phyloP scores from a whole-genome alignment of 495 filamentous ascomycete genomes.

The Staphylotrichum tortipilum region DNA sequence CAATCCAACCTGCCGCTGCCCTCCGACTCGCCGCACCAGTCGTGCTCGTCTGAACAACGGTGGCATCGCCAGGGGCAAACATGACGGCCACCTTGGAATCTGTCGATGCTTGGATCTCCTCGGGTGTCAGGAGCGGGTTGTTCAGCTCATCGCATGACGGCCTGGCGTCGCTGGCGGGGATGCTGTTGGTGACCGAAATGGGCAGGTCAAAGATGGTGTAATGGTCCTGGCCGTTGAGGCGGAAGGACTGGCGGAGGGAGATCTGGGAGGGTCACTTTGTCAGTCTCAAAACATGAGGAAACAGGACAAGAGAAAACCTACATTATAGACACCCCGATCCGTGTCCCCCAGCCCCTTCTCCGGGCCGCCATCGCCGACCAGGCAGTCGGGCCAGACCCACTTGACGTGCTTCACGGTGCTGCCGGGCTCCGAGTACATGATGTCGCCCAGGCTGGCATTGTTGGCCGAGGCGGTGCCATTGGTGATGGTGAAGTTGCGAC shows the following conservation, averaged over 20 bases:
- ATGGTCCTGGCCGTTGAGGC: slow-evolving; percentile 50
- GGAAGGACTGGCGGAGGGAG: slow-evolving; percentile 59
- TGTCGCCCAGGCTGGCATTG: slow-evolving; percentile 49
- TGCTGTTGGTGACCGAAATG: slow-evolving; percentile 57
- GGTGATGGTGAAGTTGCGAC: slow-evolving; percentile 59
- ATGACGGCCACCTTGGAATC: slow-evolving; percentile 32
- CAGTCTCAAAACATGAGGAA: neutral
- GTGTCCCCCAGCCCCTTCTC: slow-evolving; percentile 20
- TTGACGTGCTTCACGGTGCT: slow-evolving; percentile 64
- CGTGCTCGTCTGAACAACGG: slow-evolving; percentile 23
- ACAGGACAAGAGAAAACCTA: slow-evolving; percentile 15
- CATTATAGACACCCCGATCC: slow-evolving; percentile 43
- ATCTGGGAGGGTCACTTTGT: slow-evolving; percentile 32
- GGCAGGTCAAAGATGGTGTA: slow-evolving; percentile 64
- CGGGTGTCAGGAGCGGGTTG: slow-evolving; percentile 35
- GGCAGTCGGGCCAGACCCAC: slow-evolving; percentile 58
- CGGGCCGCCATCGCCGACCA: slow-evolving; percentile 47
- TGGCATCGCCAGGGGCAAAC: slow-evolving; percentile 40
- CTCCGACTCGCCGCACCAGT: slow-evolving; percentile 16
- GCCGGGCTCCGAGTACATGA: slow-evolving; percentile 51
- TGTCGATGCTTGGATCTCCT: slow-evolving; percentile 27
- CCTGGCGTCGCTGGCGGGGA: slow-evolving; percentile 31
- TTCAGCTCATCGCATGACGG: slow-evolving; percentile 39
- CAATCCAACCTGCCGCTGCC: slow-evolving; percentile 6
- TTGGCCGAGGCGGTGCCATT: slow-evolving; percentile 52